Evolutionary conservation across 768 basidiomycete species (phyloP).

Genomic region (Suillus fuscotomentosus): DNA sequence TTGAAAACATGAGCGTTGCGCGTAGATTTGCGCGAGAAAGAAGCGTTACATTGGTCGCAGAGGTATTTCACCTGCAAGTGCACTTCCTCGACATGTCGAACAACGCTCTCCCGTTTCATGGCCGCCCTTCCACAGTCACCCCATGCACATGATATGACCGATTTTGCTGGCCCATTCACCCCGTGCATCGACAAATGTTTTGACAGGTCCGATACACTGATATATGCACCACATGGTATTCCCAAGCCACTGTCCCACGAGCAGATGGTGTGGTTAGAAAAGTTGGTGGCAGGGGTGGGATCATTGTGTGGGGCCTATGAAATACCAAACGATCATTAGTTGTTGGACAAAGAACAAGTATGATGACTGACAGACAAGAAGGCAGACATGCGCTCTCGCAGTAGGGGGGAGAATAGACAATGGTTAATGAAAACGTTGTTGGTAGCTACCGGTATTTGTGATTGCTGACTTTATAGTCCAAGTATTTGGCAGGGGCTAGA

Average conservation of each 20-base stretch:
- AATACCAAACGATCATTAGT: not conserved
- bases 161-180: slow-evolving; percentile 16
- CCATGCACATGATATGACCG: slow-evolving; percentile 18
- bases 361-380: not conserved
- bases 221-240: not conserved
- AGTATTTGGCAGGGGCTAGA: not conserved
- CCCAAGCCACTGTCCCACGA: slow-evolving; percentile 12
- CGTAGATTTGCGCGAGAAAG: slow-evolving; percentile 26
- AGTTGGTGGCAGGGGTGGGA: not conserved
- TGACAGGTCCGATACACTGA: slow-evolving; percentile 14
- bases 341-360: not conserved
- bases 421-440: not conserved
- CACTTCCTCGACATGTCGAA: slow-evolving; percentile 24
- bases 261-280: not conserved
- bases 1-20: slow-evolving; percentile 11
- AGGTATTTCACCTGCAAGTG: slow-evolving; percentile 17
- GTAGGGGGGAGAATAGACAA: too few species aligned
- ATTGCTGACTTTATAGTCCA: not conserved
- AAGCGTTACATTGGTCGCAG: slow-evolving; percentile 20
- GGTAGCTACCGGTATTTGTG: not conserved
- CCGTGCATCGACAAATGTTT: slow-evolving; percentile 24
- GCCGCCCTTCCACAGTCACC: slow-evolving; percentile 6
- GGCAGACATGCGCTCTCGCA: not conserved
- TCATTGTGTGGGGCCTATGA: not conserved
- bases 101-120: slow-evolving; percentile 29